Evolutionary conservation across 345 rosid genomes (phyloP), one percentile per base, ranked within the genome.

Genomic region (Jatropha curcas): DNA sequence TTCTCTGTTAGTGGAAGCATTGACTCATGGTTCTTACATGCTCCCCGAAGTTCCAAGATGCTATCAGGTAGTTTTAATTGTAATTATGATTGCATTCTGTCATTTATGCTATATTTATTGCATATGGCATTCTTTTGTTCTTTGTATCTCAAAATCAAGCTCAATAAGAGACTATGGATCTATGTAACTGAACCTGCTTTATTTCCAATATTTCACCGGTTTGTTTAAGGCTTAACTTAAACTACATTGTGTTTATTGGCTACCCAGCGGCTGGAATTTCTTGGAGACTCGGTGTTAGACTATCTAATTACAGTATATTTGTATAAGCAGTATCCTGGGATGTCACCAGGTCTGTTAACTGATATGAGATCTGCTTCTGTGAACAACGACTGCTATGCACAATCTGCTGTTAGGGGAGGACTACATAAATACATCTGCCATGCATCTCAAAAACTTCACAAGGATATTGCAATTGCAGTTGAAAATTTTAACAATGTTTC

Each of bases 351-450:
- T 59, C 56, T 84, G 60, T 77, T 95, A 62, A 95, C 98, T 0
- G 98, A 95, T 70, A 60, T 95, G 97, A 84, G 99, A 70, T 95
- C 99, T 41, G 94, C 98, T 46, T 95, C 98, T 2, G 97, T 92
- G 57, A 95, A 95, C 82, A 95, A 95, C 35, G 94, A 91, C 35
- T 89, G 87, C 58, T 95, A 91, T 71, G 99, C 97, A 1, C 85
- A 9, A 59, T 84, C 85, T 35, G 84, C 90, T 0, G 71, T 89
- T 24, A 92, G 77, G 83, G 82, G 71, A 30, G 89, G 81, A 51
- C 73, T 95, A 65, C 88, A 95, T 66, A 86, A 86, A 77, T 85
- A 91, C 72, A 87, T 95, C 25, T 89, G 89, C 45, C 86, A 95
- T 60, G 82, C 86, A 2, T 95, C 99, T 14, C 83, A 83, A 9